Evolutionary conservation across 108 stramenopile species (phyloP), one percentile per base, ranked within the genome.

Genomic region (Pseudonitzschia multiseries): DNA sequence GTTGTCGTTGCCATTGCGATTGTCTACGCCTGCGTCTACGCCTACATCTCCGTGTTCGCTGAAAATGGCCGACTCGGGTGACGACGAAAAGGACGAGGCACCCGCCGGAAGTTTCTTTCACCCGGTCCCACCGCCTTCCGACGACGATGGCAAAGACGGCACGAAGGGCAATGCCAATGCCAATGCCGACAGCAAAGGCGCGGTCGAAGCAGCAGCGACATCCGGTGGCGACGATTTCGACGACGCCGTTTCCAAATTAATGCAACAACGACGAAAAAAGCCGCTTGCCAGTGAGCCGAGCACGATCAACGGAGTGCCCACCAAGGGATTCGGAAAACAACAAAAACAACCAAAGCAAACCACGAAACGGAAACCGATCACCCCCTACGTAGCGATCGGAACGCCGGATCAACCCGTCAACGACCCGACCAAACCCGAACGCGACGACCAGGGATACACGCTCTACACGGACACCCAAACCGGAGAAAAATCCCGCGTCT

Each of bases 361-460:
- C 69, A 33, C 9, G 53, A 57, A 43, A 26, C 3, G 1, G 21
- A 64, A 69, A 63, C 60, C 52, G 0, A 65, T 44, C 69, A 41
- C 36, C 66, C 79, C 84, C 8, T 93, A 79, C 69, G 81, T 91
- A 2, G 89, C 76, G 1, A 85, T 94, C 42, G 93, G 93, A 26
- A 62, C 68, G 33, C 72, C 68, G 21, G 74, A 71, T 36, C 83
- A 79, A 62, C 85, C 84, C 10, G 33, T 89, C 18, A 96, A 96
- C 59, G 88, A 93, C 70, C 71, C 84, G 12, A 82, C 74, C 57
- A 90, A 91, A 64, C 95, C 91, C 22, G 91, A 93, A 79, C 86
- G 85, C 57, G 95, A 96, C 75, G 86, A 90, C 42, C 78, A 92
- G 56, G 95, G 95, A 41, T 96, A 93, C 80, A 96, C 95, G 0